Evolutionary conservation across 306 rosid genomes (phyloP).

Genomic region (Prunus davidiana): DNA sequence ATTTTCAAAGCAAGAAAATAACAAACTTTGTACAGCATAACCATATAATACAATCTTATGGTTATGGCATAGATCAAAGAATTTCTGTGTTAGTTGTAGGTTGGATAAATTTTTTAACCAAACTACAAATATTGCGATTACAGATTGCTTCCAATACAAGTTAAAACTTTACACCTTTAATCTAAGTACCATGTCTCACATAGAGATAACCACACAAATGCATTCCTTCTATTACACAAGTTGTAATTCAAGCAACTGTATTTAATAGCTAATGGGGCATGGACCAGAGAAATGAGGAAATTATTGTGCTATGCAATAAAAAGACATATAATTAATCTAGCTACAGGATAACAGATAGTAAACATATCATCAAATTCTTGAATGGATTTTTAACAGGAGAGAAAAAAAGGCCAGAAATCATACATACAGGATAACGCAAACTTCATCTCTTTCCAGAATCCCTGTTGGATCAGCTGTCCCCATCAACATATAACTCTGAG

Average conservation of each 20-base stretch:
- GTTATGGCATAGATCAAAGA: too few species aligned
- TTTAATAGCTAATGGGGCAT: not conserved
- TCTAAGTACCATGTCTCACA: not conserved
- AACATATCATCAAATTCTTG: not conserved
- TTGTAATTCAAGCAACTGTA: not conserved
- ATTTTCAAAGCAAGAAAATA: not conserved
- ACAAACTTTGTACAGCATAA: too few species aligned
- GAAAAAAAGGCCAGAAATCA: not conserved
- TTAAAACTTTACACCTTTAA: too few species aligned
- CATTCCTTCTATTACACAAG: not conserved
- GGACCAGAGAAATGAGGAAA: not conserved
- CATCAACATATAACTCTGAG: constrained; percentile 63
- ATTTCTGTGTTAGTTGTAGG: too few species aligned
- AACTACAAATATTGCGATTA: not conserved
- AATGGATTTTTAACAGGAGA: not conserved
- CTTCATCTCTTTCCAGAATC: constrained; percentile 46
- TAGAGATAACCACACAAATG: not conserved
- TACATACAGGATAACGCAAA: constrained; percentile 72
- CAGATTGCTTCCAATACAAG: not conserved
- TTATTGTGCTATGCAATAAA: not conserved
- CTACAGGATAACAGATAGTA: not conserved
- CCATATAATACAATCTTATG: too few species aligned
- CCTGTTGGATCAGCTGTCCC: constrained; percentile 86
- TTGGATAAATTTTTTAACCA: not conserved
- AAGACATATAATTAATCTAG: not conserved